A percentile compares a stretch with the other conserved stretches of the same genome.
phyloP scores from a whole-genome alignment of 306 rosid genomes.

The Hippophae rhamnoides region DNA sequence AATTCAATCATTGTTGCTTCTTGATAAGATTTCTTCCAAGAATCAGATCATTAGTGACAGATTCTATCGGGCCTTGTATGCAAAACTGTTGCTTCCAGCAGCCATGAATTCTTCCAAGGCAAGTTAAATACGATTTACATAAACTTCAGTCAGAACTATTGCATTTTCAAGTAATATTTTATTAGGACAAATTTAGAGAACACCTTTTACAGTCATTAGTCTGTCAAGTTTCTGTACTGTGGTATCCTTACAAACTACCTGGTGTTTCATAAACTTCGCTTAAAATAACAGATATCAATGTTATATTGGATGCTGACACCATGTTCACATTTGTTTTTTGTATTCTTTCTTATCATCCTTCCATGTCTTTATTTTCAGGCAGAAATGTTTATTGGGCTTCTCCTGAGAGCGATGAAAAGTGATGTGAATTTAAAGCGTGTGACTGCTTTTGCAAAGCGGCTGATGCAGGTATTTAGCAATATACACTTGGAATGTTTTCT shows the following conservation, averaged over 20 bases:
- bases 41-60: conserved; percentile 87
- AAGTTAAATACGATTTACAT: conserved; percentile 13
- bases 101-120: conserved; percentile 90
- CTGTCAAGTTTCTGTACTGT: too few species aligned
- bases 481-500: neutral
- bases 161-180: neutral
- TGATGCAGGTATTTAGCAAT: conserved; percentile 54
- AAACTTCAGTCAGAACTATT: neutral
- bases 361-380: conserved; percentile 38
- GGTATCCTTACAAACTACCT: too few species aligned
- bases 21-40: conserved; percentile 86
- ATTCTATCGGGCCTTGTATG: conserved; percentile 82
- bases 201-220: too few species aligned
- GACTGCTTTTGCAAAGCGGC: conserved; percentile 81
- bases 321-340: too few species aligned
- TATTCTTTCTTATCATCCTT: conserved; percentile 3
- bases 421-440: conserved; percentile 85
- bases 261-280: too few species aligned
- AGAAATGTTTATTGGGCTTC: conserved; percentile 88
- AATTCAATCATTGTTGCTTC: conserved; percentile 92
- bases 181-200: neutral
- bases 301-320: too few species aligned
- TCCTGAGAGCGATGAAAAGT: conserved; percentile 81
- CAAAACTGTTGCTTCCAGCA: conserved; percentile 80
- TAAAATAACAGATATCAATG: too few species aligned